Percentiles rank a stretch among this genome's conserved stretches.
These are phyloP conservation scores for Fusarium compactum DNA, from an alignment of 2,329 filamentous ascomycete species.

Conservation along the genomic window DNA sequence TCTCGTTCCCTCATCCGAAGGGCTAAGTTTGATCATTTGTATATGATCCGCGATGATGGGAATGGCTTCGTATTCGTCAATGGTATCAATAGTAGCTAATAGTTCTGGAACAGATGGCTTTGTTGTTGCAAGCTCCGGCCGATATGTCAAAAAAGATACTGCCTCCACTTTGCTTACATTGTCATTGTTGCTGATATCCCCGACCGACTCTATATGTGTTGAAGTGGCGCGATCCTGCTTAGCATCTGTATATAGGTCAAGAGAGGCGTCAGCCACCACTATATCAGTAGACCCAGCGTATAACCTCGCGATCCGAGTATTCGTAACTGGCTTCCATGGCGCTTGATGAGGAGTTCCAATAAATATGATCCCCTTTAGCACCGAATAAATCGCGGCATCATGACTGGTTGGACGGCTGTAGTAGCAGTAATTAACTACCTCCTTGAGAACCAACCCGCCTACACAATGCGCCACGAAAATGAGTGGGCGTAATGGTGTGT, in stretches of 20 bases:
- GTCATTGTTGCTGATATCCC: neutral
- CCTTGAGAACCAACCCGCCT: neutral
- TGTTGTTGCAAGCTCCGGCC: neutral
- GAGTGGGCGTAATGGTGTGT: fast-evolving
- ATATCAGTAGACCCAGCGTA: neutral
- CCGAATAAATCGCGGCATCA: neutral
- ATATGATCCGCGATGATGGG: neutral
- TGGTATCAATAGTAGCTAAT: neutral
- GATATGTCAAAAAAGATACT: neutral
- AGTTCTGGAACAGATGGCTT: neutral
- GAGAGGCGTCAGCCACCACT: neutral
- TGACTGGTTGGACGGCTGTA: neutral
- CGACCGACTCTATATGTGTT: neutral
- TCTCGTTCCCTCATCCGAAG: too few species aligned
- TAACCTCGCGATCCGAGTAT: neutral
- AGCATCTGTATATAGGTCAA: neutral
- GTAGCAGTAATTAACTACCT: neutral
- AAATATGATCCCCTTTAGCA: neutral
- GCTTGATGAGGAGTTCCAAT: neutral
- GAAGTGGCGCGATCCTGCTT: neutral
- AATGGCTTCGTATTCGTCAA: neutral
- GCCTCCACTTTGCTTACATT: neutral
- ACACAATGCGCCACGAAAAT: neutral
- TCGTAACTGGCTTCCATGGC: neutral
- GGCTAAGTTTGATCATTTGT: neutral